phyloP scores from a whole-genome alignment of 2,329 filamentous ascomycete genomes.

The Nannizzia gypsea region DNA sequence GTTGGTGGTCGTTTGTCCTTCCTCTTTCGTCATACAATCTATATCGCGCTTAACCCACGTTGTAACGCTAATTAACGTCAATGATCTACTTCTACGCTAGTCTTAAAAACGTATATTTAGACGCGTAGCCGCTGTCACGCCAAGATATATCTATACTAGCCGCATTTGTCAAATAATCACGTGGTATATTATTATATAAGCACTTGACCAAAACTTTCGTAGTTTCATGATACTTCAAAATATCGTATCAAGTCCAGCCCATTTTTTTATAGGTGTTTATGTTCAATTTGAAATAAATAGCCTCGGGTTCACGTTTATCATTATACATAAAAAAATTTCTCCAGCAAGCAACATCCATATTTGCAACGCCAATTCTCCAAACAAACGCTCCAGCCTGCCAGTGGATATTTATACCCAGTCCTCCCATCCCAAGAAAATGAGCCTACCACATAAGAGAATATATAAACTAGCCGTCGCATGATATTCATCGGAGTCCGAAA shows the following conservation, averaged over 20 bases:
- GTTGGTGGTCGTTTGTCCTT: background rate
- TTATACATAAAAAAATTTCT: background rate
- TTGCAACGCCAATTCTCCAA: background rate
- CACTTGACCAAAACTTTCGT: too few relatives aligned
- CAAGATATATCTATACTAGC: background rate
- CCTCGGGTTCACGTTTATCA: too few relatives aligned
- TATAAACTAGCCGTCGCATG: too few relatives aligned
- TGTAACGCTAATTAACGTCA: background rate
- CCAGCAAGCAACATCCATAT: background rate
- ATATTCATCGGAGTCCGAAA: background rate
- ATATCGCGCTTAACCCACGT: background rate
- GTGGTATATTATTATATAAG: too few relatives aligned
- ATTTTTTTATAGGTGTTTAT: too few relatives aligned
- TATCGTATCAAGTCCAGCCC: too few relatives aligned
- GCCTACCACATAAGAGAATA: too few relatives aligned
- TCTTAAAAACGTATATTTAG: background rate
- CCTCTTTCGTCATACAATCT: background rate
- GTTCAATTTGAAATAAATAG: too few relatives aligned
- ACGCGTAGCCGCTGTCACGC: background rate
- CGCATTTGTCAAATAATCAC: too few relatives aligned
- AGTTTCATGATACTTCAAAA: too few relatives aligned
- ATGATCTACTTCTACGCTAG: background rate
- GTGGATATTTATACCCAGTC: too few relatives aligned
- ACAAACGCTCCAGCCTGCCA: background rate
- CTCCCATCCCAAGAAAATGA: too few relatives aligned